phyloP scores from a whole-genome alignment of 192 early-diverging fungal genomes.

The Coemansia nantahalensis region DNA sequence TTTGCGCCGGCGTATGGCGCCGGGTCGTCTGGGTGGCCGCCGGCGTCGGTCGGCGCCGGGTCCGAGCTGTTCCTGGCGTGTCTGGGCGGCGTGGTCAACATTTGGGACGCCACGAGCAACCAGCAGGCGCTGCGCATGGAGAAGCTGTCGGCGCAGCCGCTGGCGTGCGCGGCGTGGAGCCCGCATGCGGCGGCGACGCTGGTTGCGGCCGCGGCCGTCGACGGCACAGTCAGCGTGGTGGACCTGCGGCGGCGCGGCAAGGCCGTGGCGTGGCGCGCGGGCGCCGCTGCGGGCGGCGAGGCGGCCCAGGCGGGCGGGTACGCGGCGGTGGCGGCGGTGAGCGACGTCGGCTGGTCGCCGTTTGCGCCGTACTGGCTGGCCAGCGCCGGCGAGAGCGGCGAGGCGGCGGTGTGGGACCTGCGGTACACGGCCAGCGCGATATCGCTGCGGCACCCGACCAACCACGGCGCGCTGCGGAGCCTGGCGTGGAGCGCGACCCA shows the following conservation, averaged over 20 bases:
- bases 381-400: conserved; percentile 56
- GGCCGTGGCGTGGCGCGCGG: conserved; percentile 56
- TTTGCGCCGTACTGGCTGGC: conserved; percentile 79
- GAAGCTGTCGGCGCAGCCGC: conserved; percentile 42
- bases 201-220: conserved; percentile 35
- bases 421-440: conserved; percentile 50
- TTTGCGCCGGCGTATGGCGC: conserved; percentile 42
- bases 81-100: conserved; percentile 46
- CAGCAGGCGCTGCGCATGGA: conserved; percentile 39
- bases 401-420: conserved; percentile 71
- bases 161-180: conserved; percentile 42
- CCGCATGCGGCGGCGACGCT: conserved; percentile 36
- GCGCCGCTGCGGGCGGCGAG: conserved; percentile 1
- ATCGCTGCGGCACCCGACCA: conserved; percentile 28
- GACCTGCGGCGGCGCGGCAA: conserved; percentile 52
- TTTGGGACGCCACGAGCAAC: conserved; percentile 44
- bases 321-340: conserved; percentile 27
- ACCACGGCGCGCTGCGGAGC: conserved; percentile 23
- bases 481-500: conserved; percentile 70
- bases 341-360: conserved; percentile 64
- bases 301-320: conserved; percentile 1
- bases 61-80: conserved; percentile 45
- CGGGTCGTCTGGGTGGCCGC: conserved; percentile 14
- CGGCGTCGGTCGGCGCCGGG: conserved; percentile 8
- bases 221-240: conserved; percentile 34